Evolutionary conservation across 768 basidiomycete species (phyloP).

Genomic region (Trametes sanguinea): DNA sequence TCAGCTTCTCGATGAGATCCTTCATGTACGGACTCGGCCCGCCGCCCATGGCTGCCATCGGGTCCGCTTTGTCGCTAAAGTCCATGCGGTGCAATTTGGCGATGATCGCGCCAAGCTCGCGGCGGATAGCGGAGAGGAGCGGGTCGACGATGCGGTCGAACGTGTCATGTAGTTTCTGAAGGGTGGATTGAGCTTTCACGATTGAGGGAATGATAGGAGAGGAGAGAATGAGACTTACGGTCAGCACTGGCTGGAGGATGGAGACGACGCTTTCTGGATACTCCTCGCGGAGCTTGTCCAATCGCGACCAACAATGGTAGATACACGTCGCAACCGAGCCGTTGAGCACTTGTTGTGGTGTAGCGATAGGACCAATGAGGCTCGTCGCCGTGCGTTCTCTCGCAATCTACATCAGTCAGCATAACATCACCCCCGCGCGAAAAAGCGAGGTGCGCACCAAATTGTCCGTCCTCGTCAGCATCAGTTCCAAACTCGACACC

Average conservation of each 20-base stretch:
- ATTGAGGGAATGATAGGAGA: background rate
- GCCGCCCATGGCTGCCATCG: constrained; percentile 53
- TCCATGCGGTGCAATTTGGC: constrained; percentile 84
- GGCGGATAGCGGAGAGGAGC: constrained; percentile 65
- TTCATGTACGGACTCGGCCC: constrained; percentile 87
- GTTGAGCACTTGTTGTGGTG: constrained; percentile 77
- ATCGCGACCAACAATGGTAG: constrained; percentile 72
- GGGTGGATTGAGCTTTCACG: background rate
- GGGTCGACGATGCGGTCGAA: constrained; percentile 66
- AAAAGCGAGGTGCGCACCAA: constrained; percentile 54
- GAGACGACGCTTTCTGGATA: constrained; percentile 60
- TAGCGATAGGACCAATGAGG: constrained; percentile 74
- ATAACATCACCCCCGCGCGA: background rate
- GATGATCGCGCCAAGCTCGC: constrained; percentile 80
- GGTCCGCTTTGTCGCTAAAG: constrained; percentile 71
- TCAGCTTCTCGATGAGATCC: constrained; percentile 85
- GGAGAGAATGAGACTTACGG: constrained; percentile 45
- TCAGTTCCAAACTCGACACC: constrained; percentile 65
- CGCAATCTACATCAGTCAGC: constrained; percentile 48
- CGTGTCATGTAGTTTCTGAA: constrained; percentile 50
- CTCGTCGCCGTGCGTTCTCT: constrained; percentile 79
- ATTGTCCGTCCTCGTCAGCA: constrained; percentile 62
- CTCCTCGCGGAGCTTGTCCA: constrained; percentile 67
- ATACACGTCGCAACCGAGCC: constrained; percentile 76
- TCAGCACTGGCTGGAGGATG: constrained; percentile 55